Percentiles rank a stretch among this genome's conserved stretches.
Evolutionary conservation across 2,329 filamentous ascomycete species (phyloP).

Genomic region (Drechslerella dactyloides): DNA sequence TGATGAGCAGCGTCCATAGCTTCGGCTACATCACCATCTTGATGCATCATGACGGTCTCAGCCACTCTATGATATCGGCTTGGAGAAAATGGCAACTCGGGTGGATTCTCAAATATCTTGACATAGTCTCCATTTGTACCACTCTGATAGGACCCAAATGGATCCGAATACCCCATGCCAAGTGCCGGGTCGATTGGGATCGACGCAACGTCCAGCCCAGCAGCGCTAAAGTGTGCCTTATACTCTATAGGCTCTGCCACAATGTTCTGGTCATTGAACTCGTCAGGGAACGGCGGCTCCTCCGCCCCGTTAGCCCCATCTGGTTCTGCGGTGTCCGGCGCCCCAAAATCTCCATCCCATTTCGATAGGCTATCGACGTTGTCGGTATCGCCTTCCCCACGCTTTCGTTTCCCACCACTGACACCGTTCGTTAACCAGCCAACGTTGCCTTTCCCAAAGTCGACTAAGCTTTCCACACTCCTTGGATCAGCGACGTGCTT

Average conservation of each 20-base stretch:
- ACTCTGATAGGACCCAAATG: slow-evolving; percentile 9
- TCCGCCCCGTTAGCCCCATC: slow-evolving; percentile 15
- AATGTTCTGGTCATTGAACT: slow-evolving; percentile 44
- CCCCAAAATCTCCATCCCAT: slow-evolving; percentile 38
- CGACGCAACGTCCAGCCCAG: slow-evolving; percentile 31
- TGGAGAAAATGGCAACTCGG: slow-evolving; percentile 30
- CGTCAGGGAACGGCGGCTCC: slow-evolving; percentile 14
- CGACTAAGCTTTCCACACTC: slow-evolving; percentile 86
- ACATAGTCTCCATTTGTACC: slow-evolving; percentile 38
- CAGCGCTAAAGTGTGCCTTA: slow-evolving; percentile 41
- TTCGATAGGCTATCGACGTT: slow-evolving; percentile 28
- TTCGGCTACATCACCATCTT: slow-evolving; percentile 4
- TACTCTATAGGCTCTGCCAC: slow-evolving; percentile 26
- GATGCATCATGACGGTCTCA: slow-evolving; percentile 1
- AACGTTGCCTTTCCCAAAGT: slow-evolving; percentile 88
- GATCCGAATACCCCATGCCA: slow-evolving; percentile 9
- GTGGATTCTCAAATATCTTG: slow-evolving; percentile 45
- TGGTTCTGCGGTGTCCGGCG: slow-evolving; percentile 30
- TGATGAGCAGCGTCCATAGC: slow-evolving; percentile 11
- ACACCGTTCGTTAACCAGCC: slow-evolving; percentile 73
- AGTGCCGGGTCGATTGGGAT: slow-evolving; percentile 52
- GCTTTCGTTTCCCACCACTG: slow-evolving; percentile 57
- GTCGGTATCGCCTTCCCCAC: slow-evolving; percentile 53
- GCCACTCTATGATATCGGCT: slow-evolving; percentile 9
- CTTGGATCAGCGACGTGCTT: slow-evolving; percentile 86